Percentiles rank a stretch among this genome's conserved stretches.
Conservation (phyloP, 1,284 basidiomycete genomes). For the Rhodotorula glutinis region DNA sequence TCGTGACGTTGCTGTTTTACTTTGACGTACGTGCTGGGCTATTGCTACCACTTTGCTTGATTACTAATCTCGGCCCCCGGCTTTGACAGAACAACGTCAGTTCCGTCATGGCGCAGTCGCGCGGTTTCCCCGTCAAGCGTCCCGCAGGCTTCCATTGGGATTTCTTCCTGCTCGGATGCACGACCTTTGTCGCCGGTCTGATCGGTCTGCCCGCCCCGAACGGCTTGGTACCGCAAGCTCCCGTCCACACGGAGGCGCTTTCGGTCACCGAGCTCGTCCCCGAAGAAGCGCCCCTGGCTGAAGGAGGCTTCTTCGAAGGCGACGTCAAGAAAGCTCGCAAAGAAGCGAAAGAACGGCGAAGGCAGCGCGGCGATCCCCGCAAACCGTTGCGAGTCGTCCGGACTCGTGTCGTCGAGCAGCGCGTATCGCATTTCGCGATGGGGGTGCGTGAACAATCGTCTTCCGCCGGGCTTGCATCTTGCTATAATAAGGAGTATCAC, state of each 20-base stretch:
- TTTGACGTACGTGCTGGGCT: constrained; percentile 49
- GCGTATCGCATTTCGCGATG: constrained; percentile 81
- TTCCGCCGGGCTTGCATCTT: too few species aligned
- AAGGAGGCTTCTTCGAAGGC: constrained; percentile 29
- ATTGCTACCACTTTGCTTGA: background rate
- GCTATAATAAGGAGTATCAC: too few species aligned
- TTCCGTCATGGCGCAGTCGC: constrained; percentile 80
- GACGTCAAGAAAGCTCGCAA: constrained; percentile 29
- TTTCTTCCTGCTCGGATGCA: constrained; percentile 75
- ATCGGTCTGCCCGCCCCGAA: constrained; percentile 91
- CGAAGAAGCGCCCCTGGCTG: constrained; percentile 35
- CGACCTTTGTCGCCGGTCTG: constrained; percentile 85
- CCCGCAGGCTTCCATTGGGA: constrained; percentile 87
- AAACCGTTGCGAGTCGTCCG: constrained; percentile 60
- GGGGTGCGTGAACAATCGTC: constrained; percentile 60
- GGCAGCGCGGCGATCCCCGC: constrained; percentile 35
- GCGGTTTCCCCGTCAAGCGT: constrained; percentile 82
- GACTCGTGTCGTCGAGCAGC: constrained; percentile 78
- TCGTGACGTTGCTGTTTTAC: constrained; percentile 51
- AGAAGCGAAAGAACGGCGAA: constrained; percentile 9
- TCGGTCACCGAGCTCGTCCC: constrained; percentile 62
- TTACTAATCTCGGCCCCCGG: too few species aligned
- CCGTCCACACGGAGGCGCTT: constrained; percentile 85
- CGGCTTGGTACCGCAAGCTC: constrained; percentile 92
- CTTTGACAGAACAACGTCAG: constrained; percentile 55